Percentiles rank a stretch among this genome's conserved stretches.
phyloP scores from a whole-genome alignment of 169 alveolate species.

The Cryptosporidium baileyi region DNA sequence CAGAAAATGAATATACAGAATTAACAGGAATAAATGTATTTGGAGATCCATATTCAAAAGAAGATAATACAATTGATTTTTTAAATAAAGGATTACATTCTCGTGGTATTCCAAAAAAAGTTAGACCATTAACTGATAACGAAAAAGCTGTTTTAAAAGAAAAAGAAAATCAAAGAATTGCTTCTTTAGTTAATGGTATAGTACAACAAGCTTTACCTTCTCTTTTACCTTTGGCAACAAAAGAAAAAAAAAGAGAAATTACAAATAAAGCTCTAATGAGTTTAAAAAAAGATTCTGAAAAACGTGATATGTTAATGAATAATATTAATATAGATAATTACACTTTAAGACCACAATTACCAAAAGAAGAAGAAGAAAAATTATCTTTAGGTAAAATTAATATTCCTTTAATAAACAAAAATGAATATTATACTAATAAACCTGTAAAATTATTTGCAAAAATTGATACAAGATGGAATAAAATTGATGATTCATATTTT shows the following conservation, averaged over 20 bases:
- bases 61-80: background rate
- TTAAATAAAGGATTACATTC: constrained; percentile 15
- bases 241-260: constrained; percentile 11
- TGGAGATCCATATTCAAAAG: constrained; percentile 67
- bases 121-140: constrained; percentile 55
- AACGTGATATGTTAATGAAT: constrained; percentile 15
- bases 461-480: constrained; percentile 54
- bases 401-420: background rate
- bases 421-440: background rate
- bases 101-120: constrained; percentile 34
- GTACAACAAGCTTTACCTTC: constrained; percentile 40
- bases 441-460: constrained; percentile 16
- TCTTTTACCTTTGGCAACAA: constrained; percentile 4
- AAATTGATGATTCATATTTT: background rate
- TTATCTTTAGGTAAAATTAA: constrained; percentile 7
- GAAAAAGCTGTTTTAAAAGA: constrained; percentile 42
- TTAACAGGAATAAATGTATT: constrained; percentile 66
- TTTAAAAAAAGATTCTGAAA: constrained; percentile 20
- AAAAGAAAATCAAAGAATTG: constrained; percentile 20
- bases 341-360: background rate
- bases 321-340: background rate
- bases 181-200: constrained; percentile 40
- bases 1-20: constrained; percentile 34
- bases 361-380: constrained; percentile 7
- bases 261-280: constrained; percentile 6